Conservation (phyloP, 1,284 basidiomycete genomes). For the Trichosporon sp. region DNA sequence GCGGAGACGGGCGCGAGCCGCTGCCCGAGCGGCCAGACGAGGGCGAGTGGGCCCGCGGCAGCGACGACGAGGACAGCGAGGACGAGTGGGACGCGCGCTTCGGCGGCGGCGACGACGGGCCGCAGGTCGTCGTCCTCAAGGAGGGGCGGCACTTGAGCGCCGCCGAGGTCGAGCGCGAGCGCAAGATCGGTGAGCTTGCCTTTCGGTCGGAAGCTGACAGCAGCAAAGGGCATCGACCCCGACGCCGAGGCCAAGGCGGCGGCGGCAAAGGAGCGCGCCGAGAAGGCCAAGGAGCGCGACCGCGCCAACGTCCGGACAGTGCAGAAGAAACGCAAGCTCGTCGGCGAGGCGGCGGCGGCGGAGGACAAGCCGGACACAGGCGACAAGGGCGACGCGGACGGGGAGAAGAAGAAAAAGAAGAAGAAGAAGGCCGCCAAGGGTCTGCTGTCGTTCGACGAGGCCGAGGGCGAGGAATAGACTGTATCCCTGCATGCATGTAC, state of each 20-base stretch:
- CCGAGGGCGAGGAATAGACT: constrained; percentile 29
- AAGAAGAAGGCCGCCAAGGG: constrained; percentile 43
- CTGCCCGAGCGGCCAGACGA: constrained; percentile 39
- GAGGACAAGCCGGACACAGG: constrained; percentile 5
- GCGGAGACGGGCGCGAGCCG: constrained; percentile 14
- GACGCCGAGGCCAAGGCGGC: constrained; percentile 4
- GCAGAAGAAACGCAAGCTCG: constrained; percentile 39
- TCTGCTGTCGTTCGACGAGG: constrained; percentile 45
- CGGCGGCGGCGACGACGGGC: constrained; percentile 75
- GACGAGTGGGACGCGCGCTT: constrained; percentile 68
- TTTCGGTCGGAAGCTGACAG: not conserved
- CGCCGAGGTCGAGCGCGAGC: constrained; percentile 69
- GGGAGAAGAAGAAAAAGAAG: constrained; percentile 29
- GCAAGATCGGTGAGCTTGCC: constrained; percentile 60
- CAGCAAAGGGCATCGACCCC: constrained; percentile 10
- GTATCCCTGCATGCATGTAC: constrained; percentile 8
- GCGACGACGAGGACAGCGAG: constrained; percentile 56
- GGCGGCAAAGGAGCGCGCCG: not conserved
- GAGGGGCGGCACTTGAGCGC: constrained; percentile 75
- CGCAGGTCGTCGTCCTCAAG: constrained; percentile 76
- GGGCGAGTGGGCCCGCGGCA: constrained; percentile 35
- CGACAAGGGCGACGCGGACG: constrained; percentile 27
- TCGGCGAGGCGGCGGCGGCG: constrained; percentile 22
- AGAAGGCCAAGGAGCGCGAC: not conserved
- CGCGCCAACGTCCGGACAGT: constrained; percentile 16